Base-by-base conservation (phyloP, 148 eudicot genomes). In the Cornus suecica region DNA sequence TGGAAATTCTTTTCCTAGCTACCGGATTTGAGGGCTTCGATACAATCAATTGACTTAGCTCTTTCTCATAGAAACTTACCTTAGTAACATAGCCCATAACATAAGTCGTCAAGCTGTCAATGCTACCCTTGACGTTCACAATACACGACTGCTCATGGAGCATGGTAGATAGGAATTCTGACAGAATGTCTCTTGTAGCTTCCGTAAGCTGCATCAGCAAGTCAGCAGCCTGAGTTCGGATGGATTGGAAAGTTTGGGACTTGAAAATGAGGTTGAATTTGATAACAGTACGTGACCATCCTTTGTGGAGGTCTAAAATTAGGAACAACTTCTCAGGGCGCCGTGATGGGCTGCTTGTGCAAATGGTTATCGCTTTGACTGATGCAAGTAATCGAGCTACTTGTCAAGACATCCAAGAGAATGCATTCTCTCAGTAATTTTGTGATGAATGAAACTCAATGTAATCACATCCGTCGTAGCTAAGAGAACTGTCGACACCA, bases 51-150 rank as follows among this genome's bases (percentile, higher is more conserved):
- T 91, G 94, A 72, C 75, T 71, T 81, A 95, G 67, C 2, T 96
- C 92, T 29, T 83, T 85, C 85, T 91, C 91, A 69, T 92, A 95
- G 84, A 89, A 97, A 32, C 90, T 87, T 9, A 95, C 88, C 85
- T 92, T 74, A 63, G 86, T 89, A 15, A 91, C 80, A 42, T 95
- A 95, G 76, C 92, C 92, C 99, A 95, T 95, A 82, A 95, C 99
- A 86, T 95, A 95, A 77, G 97, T 88, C 32, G 94, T 92, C 79
- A 95, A 61, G 4, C 97, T 97, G 79, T 95, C 97, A 73, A 95
- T 84, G 0, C 91, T 88, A 31, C 99, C 97, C 27, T 97, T 97
- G 0, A 94, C 93, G 8, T 91, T 92, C 6, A 91, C 90, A 76
- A 88, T 87, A 74, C 68, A 88, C 0, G 99, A 92, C 0, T 94